Evolutionary conservation across 1,284 basidiomycete genomes (phyloP).

Genomic region (Ustilago trichophora): DNA sequence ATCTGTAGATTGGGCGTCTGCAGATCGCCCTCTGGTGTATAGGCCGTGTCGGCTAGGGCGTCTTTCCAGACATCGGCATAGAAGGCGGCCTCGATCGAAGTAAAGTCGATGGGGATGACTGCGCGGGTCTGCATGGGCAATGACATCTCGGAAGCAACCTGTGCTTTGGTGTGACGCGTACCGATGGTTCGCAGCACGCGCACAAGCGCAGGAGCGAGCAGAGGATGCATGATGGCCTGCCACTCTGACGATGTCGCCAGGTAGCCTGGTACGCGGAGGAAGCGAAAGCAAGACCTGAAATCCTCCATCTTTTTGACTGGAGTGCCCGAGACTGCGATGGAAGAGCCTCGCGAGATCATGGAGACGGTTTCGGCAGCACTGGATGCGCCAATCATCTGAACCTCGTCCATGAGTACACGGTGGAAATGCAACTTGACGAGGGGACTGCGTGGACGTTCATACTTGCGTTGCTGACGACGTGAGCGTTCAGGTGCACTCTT

Average conservation of each 20-base stretch:
- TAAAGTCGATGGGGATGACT: slow-evolving; percentile 60
- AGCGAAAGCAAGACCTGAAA: slow-evolving; percentile 52
- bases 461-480: slow-evolving; percentile 56
- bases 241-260: slow-evolving; percentile 14
- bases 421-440: slow-evolving; percentile 71
- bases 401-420: slow-evolving; percentile 92
- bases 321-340: slow-evolving; percentile 84
- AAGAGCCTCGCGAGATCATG: slow-evolving; percentile 80
- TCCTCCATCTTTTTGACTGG: slow-evolving; percentile 57
- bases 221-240: slow-evolving; percentile 71
- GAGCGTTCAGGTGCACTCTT: slow-evolving; percentile 46
- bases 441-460: slow-evolving; percentile 60
- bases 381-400: slow-evolving; percentile 71
- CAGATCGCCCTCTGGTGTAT: slow-evolving; percentile 42
- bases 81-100: slow-evolving; percentile 58
- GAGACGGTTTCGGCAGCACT: slow-evolving; percentile 70
- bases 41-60: slow-evolving; percentile 35
- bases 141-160: slow-evolving; percentile 78
- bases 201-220: slow-evolving; percentile 44
- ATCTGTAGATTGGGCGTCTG: slow-evolving; percentile 25
- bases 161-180: slow-evolving; percentile 75
- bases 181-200: slow-evolving; percentile 43
- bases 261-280: slow-evolving; percentile 49
- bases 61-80: slow-evolving; percentile 56
- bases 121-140: slow-evolving; percentile 76